A percentile compares a stretch with the other conserved stretches of the same genome.
Evolutionary conservation across 2,329 filamentous ascomycete species (phyloP).

Genomic region (Zasmidium angulare): DNA sequence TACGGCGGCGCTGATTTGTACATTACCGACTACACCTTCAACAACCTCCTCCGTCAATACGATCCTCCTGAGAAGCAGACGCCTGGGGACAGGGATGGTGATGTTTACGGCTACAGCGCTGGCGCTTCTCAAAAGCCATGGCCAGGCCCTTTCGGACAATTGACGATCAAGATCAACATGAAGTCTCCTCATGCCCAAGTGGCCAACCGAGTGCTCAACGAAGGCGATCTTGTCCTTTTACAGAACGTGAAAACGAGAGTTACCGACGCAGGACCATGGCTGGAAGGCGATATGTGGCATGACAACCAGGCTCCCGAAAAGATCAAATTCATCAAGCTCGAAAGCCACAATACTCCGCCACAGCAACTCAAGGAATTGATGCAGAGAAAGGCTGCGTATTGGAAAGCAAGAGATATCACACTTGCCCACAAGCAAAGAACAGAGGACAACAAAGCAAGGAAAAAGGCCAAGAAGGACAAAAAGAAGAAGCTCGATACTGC

Average conservation of each 20-base stretch:
- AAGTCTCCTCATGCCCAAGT: conserved; percentile 66
- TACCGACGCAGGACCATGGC: conserved; percentile 44
- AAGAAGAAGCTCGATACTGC: conserved; percentile 28
- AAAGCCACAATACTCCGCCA: conserved; percentile 33
- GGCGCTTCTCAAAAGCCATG: conserved; percentile 51
- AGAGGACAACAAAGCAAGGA: conserved; percentile 38
- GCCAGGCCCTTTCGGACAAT: conserved; percentile 72
- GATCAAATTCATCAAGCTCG: conserved; percentile 49
- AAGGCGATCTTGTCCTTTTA: conserved; percentile 64
- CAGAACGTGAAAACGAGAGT: conserved; percentile 71
- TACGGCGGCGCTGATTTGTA: conserved; percentile 61
- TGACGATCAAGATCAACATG: conserved; percentile 69
- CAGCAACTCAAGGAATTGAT: conserved; percentile 60
- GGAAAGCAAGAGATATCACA: conserved; percentile 20
- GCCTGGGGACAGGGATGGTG: conserved; percentile 28
- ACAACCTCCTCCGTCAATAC: conserved; percentile 63
- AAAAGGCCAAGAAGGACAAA: conserved; percentile 37
- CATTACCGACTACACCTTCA: conserved; percentile 79
- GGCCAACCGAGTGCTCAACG: conserved; percentile 56
- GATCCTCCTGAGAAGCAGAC: conserved; percentile 38
- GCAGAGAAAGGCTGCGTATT: conserved; percentile 64
- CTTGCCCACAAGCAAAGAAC: conserved; percentile 10
- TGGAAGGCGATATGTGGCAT: conserved; percentile 72
- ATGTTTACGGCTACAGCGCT: conserved; percentile 31
- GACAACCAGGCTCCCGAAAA: conserved; percentile 56